phyloP scores from a whole-genome alignment of 257 asterid species.

The Thymus quinquecostatus region DNA sequence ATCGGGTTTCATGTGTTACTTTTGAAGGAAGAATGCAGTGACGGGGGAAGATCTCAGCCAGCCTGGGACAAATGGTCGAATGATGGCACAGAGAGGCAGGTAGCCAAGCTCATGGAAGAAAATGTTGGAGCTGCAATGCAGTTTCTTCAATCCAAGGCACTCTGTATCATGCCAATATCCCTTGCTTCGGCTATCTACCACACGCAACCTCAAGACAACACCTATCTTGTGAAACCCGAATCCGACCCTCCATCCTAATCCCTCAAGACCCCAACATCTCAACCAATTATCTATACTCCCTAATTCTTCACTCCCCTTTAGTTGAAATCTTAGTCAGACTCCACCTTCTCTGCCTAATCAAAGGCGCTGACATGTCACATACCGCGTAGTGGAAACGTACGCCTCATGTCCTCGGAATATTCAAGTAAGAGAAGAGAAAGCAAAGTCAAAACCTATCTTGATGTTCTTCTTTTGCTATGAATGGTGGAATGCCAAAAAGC shows the following conservation, averaged over 20 bases:
- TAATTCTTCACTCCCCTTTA: conserved; percentile 26
- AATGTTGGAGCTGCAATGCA: conserved; percentile 97
- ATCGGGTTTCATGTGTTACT: conserved; percentile 16
- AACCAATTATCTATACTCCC: conserved; percentile 21
- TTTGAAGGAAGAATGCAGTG: conserved; percentile 73
- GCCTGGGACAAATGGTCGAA: conserved; percentile 98
- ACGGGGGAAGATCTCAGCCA: conserved; percentile 73
- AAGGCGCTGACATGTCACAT: conserved; percentile 26
- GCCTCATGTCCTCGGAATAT: conserved; percentile 45
- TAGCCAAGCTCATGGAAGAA: conserved; percentile 96
- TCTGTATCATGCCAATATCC: conserved; percentile 93
- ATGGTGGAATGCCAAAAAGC: conserved; percentile 70
- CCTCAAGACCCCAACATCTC: conserved; percentile 5
- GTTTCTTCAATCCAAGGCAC: conserved; percentile 92
- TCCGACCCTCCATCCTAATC: conserved; percentile 59
- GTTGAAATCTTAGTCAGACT: conserved; percentile 64
- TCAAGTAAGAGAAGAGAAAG: conserved; percentile 44
- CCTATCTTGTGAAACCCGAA: conserved; percentile 67
- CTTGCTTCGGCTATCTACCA: conserved; percentile 90
- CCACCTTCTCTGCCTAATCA: conserved; percentile 32
- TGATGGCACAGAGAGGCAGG: conserved; percentile 93
- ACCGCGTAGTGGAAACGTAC: conserved; percentile 36
- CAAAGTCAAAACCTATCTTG: conserved; percentile 56
- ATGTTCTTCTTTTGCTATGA: conserved; percentile 47
- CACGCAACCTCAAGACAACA: conserved; percentile 71